These are phyloP conservation scores for Fusarium hostae DNA, from an alignment of 2,329 filamentous ascomycete species.

Conservation along the genomic window DNA sequence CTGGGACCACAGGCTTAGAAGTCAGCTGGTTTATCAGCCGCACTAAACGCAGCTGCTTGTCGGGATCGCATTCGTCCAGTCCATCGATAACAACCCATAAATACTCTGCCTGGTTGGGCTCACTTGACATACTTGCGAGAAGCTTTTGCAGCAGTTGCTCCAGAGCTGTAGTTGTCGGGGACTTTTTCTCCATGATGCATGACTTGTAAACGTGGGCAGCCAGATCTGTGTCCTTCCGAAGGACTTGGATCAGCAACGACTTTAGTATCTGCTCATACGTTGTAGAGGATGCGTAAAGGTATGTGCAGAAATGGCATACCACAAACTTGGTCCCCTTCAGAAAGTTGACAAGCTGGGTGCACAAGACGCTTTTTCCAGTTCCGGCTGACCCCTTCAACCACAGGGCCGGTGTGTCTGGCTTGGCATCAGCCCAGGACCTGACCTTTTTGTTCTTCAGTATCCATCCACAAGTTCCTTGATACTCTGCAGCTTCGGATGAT, in stretches of 20 bases:
- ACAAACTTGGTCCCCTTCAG: background rate
- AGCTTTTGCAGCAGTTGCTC: slow-evolving; percentile 15
- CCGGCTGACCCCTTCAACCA: slow-evolving; percentile 26
- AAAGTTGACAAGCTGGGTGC: slow-evolving; percentile 24
- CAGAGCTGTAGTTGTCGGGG: background rate
- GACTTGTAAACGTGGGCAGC: slow-evolving; percentile 12
- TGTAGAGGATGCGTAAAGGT: background rate
- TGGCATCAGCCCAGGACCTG: background rate
- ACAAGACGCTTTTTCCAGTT: slow-evolving; percentile 28
- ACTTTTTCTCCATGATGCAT: slow-evolving; percentile 27
- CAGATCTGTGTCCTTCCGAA: slow-evolving; percentile 17
- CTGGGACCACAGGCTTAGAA: background rate
- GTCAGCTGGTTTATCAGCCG: slow-evolving; percentile 13
- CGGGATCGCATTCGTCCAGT: slow-evolving; percentile 17
- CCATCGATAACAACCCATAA: slow-evolving; percentile 25
- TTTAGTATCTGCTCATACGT: slow-evolving; percentile 22
- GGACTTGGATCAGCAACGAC: slow-evolving; percentile 10
- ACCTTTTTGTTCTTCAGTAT: slow-evolving; percentile 9
- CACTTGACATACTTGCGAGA: background rate
- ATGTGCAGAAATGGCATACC: slow-evolving; percentile 24
- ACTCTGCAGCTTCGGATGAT: background rate
- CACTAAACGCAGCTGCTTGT: slow-evolving; percentile 6
- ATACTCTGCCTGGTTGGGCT: background rate
- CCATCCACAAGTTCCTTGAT: slow-evolving; percentile 22
- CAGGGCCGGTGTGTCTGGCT: slow-evolving; percentile 6